phyloP scores from a whole-genome alignment of 345 rosid genomes.

The Gossypium raimondii region DNA sequence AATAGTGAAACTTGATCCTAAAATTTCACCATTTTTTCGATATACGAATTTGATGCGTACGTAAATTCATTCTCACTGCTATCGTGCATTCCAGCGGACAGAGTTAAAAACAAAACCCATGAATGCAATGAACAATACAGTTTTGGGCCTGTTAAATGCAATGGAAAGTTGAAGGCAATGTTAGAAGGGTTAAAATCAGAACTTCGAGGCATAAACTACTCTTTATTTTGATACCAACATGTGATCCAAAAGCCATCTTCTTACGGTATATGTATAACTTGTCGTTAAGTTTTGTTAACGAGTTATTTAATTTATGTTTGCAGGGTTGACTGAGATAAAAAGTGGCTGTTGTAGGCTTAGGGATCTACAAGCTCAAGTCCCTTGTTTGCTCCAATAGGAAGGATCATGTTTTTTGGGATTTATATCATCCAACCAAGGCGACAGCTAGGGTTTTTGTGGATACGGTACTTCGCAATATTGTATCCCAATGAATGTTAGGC shows the following conservation, averaged over 20 bases:
- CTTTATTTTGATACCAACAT: conserved; percentile 12
- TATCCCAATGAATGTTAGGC: conserved; percentile 43
- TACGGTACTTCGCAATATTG: conserved; percentile 36
- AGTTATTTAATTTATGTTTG: not conserved
- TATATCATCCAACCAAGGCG: conserved; percentile 62
- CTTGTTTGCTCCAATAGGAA: conserved; percentile 67
- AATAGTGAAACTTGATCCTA: not conserved
- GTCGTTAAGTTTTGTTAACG: not conserved
- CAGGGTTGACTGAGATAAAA: conserved; percentile 59
- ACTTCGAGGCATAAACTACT: conserved; percentile 11
- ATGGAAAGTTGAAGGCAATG: conserved; percentile 2
- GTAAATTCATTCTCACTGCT: not conserved
- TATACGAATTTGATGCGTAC: conserved; percentile 4
- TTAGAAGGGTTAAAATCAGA: conserved; percentile 8
- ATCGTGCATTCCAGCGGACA: conserved; percentile 2
- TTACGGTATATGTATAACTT: not conserved
- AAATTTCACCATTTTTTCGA: not conserved
- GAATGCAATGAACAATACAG: conserved; percentile 8
- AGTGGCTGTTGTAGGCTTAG: conserved; percentile 80
- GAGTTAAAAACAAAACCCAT: conserved; percentile 7
- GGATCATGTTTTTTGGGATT: conserved; percentile 74
- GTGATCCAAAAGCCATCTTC: conserved; percentile 2
- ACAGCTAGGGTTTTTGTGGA: conserved; percentile 42
- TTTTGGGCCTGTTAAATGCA: conserved; percentile 7
- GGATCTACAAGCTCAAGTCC: conserved; percentile 35